A percentile compares a stretch with the other conserved stretches of the same genome.
phyloP scores from a whole-genome alignment of 805 yeast species.

The Spathaspora boniae region DNA sequence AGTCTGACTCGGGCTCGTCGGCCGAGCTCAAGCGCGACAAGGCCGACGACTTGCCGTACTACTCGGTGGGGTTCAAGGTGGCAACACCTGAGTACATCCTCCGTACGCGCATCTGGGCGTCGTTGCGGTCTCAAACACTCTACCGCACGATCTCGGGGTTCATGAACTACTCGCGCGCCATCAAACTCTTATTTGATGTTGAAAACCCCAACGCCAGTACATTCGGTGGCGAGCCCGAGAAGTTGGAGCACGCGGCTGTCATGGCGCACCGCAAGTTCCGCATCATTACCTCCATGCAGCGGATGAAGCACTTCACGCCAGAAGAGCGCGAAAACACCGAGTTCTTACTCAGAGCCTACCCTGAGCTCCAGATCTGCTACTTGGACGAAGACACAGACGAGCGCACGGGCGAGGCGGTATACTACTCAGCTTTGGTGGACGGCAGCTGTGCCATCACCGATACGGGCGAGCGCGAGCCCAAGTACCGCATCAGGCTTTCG shows the following conservation, averaged over 20 bases:
- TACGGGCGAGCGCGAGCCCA: slow-evolving; percentile 41
- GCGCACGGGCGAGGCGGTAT: slow-evolving; percentile 68
- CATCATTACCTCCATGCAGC: slow-evolving; percentile 82
- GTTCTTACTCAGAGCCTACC: slow-evolving; percentile 76
- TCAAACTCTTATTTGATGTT: slow-evolving; percentile 81
- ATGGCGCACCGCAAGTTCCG: slow-evolving; percentile 84
- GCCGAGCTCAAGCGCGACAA: slow-evolving; percentile 31
- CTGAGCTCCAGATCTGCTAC: slow-evolving; percentile 86
- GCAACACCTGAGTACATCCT: slow-evolving; percentile 96
- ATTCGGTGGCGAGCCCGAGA: slow-evolving; percentile 28
- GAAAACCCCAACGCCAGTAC: slow-evolving; percentile 74
- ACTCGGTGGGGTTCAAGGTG: slow-evolving; percentile 94
- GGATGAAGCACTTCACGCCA: slow-evolving; percentile 65
- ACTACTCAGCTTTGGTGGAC: slow-evolving; percentile 74
- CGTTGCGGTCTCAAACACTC: slow-evolving; percentile 92
- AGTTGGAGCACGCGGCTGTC: slow-evolving; percentile 44
- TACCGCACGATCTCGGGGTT: slow-evolving; percentile 97
- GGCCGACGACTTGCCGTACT: slow-evolving; percentile 89
- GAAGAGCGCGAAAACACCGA: slow-evolving; percentile 81
- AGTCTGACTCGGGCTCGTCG: slow-evolving; percentile 31
- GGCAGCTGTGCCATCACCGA: slow-evolving; percentile 69
- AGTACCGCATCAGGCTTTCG: slow-evolving; percentile 69
- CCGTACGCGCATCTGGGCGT: slow-evolving; percentile 98
- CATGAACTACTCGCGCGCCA: slow-evolving; percentile 97
- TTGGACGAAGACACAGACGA: slow-evolving; percentile 88